Evolutionary conservation across 202 grass and related monocot genomes (phyloP), one percentile per base, ranked within the genome.

Genomic region (Zoysia matrella): DNA sequence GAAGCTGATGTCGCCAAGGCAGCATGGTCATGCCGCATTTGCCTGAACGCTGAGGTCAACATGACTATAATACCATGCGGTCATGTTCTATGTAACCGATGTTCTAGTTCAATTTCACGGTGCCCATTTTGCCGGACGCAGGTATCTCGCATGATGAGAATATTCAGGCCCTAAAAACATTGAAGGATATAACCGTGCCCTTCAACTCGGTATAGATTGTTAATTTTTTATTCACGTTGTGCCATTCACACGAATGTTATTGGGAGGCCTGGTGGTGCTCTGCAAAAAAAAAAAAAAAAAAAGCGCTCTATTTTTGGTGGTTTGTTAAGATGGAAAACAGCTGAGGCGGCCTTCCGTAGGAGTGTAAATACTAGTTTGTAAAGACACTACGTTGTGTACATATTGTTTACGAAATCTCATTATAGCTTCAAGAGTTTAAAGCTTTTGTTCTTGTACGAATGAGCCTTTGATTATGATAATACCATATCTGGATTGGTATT

Each of bases 21-120:
- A 50, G 92, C 95, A 8, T 98, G 95, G 95, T 90, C 88, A 60
- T 98, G 95, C 60, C 88, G 95, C 52, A 86, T 98, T 36, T 98
- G 95, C 86, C 72, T 98, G 74, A 95, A 80, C 69, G 64, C 82
- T 10, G 92, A 95, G 74, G 92, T 98, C 50, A 89, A 91, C 49
- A 85, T 89, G 72, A 89, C 92, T 43, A 87, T 98, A 10, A 57
- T 93, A 90, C 92, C 92, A 30, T 98, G 95, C 60, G 95, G 95
- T 22, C 90, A 98, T 60, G 95, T 98, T 14, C 69, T 98, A 48
- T 98, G 95, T 84, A 88, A 81, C 67, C 83, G 90, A 57, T 95
- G 92, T 83, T 98, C 92, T 4, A 81, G 76, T 68, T 94, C 90
- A 8, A 88, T 98, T 65, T 84, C 84, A 36, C 86, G 90, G 9